These are phyloP conservation scores for Gymnopilus junonius DNA, from an alignment of 768 basidiomycete genomes.

Conservation along the genomic window DNA sequence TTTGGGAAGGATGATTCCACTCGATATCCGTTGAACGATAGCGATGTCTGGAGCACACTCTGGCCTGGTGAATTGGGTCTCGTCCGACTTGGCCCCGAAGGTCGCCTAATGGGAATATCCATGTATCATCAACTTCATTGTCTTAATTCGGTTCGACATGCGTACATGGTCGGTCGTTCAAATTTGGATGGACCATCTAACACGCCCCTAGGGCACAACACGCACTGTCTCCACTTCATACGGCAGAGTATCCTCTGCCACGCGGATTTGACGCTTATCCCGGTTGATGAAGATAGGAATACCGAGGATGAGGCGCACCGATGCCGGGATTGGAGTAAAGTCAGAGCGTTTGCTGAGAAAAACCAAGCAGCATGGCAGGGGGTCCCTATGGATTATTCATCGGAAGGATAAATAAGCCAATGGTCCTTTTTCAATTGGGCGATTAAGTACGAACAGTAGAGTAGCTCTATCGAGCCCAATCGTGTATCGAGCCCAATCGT, in stretches of 20 bases:
- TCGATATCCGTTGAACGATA: neutral
- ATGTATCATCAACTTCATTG: neutral
- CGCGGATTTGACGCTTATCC: neutral
- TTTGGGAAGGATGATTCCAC: neutral
- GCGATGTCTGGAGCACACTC: neutral
- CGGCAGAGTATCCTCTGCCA: neutral
- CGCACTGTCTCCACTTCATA: neutral
- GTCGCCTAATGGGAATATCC: neutral
- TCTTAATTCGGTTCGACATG: neutral
- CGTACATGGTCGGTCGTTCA: neutral
- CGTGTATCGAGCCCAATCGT: too few relatives aligned
- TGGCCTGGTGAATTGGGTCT: neutral
- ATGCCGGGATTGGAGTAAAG: neutral
- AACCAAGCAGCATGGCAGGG: neutral
- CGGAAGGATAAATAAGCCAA: too few relatives aligned
- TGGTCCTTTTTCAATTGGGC: too few relatives aligned
- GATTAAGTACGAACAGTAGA: too few relatives aligned
- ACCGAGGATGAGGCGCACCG: neutral
- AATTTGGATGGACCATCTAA: neutral
- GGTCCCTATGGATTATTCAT: neutral
- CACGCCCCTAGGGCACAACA: neutral
- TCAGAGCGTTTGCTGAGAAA: neutral
- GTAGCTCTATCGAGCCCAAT: too few relatives aligned
- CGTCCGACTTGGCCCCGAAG: neutral
- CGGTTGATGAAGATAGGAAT: neutral